These are phyloP conservation scores for Aspergillus brunneoviolaceus DNA, from an alignment of 2,329 filamentous ascomycete genomes.

Conservation along the genomic window DNA sequence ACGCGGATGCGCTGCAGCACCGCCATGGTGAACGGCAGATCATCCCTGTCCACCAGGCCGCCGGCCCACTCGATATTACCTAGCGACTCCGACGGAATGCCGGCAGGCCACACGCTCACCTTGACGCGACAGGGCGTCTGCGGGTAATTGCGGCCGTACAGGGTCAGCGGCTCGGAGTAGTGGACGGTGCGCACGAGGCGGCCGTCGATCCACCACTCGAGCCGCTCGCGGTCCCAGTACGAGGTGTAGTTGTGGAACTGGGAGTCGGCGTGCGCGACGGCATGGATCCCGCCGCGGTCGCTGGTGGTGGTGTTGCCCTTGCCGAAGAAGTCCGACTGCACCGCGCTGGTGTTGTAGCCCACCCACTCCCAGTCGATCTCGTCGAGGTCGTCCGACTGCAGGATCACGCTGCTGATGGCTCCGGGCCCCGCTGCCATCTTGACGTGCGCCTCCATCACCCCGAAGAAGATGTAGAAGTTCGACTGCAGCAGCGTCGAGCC, in stretches of 20 bases:
- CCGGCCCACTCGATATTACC: slow-evolving; percentile 5
- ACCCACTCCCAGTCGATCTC: slow-evolving; percentile 7
- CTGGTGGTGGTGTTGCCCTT: not conserved
- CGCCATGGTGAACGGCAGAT: not conserved
- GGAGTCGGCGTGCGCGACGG: too few relatives aligned
- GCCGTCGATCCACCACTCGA: not conserved
- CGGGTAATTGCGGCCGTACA: not conserved
- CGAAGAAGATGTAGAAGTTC: slow-evolving; percentile 2
- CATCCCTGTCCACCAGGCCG: not conserved
- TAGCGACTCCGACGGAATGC: not conserved
- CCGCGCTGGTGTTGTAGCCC: not conserved
- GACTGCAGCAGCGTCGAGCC: not conserved
- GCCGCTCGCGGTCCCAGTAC: too few relatives aligned
- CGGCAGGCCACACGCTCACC: not conserved
- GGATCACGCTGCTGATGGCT: not conserved
- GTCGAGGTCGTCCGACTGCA: slow-evolving; percentile 1
- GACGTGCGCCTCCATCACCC: not conserved
- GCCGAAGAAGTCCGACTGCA: slow-evolving; percentile 3
- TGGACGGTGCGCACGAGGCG: not conserved
- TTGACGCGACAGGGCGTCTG: slow-evolving; percentile 1
- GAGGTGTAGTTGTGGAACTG: too few relatives aligned
- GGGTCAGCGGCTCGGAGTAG: not conserved
- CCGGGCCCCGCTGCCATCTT: not conserved
- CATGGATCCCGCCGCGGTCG: too few relatives aligned
- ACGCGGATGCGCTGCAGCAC: not conserved